A percentile compares a stretch with the other conserved stretches of the same genome.
Conservation (phyloP, 176 grass and related monocot species). For the Cenchrus fungigraminus region DNA sequence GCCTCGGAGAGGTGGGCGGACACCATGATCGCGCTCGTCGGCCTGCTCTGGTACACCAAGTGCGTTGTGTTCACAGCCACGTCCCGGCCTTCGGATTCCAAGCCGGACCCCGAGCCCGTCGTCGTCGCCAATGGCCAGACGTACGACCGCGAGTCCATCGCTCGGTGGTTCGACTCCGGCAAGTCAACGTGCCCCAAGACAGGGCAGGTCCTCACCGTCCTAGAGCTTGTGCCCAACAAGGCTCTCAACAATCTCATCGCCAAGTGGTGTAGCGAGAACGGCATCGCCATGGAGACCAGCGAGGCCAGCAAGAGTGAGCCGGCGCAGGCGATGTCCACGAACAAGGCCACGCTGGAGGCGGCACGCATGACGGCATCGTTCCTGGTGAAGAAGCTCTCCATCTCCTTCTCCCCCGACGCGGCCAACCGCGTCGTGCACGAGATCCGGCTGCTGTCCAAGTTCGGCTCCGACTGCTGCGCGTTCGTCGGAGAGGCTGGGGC, state of each 20-base stretch:
- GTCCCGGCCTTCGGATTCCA: constrained; percentile 55
- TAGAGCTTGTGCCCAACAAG: constrained; percentile 79
- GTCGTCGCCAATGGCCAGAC: constrained; percentile 88
- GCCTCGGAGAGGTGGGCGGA: constrained; percentile 66
- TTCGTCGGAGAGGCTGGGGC: constrained; percentile 87
- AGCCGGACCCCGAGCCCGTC: constrained; percentile 56
- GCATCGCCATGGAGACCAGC: constrained; percentile 52
- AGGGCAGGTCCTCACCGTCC: constrained; percentile 56
- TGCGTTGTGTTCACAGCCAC: constrained; percentile 85
- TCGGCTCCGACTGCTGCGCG: constrained; percentile 69
- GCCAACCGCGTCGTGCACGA: constrained; percentile 88
- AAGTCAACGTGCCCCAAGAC: constrained; percentile 93
- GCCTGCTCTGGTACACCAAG: constrained; percentile 81
- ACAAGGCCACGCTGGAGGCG: constrained; percentile 87
- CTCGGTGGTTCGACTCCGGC: constrained; percentile 73
- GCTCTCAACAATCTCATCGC: constrained; percentile 87
- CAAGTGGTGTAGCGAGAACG: constrained; percentile 89
- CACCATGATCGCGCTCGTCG: constrained; percentile 82
- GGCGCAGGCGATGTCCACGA: constrained; percentile 34
- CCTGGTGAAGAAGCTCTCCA: constrained; percentile 72
- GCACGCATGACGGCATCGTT: constrained; percentile 90
- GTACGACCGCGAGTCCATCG: constrained; percentile 85
- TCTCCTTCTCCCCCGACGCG: constrained; percentile 56
- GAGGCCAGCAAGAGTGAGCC: constrained; percentile 55
- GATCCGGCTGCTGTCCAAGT: constrained; percentile 79